phyloP scores from a whole-genome alignment of 2,329 filamentous ascomycete genomes.

The Colletotrichum liaoningense region DNA sequence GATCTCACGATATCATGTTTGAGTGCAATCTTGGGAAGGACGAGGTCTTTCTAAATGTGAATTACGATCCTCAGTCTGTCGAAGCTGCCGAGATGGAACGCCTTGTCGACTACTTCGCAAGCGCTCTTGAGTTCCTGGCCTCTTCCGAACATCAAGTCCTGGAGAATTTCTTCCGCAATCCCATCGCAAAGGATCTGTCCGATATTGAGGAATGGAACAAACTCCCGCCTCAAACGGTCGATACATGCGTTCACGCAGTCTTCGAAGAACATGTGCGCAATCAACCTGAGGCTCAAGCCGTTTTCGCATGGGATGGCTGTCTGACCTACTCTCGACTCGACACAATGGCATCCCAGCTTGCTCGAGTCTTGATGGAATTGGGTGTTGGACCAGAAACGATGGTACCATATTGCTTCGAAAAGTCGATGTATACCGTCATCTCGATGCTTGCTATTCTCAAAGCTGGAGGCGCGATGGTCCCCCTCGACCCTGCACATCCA shows the following conservation, averaged over 20 bases:
- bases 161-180: background rate
- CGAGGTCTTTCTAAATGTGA: slow-evolving; percentile 1
- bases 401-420: slow-evolving; percentile 44
- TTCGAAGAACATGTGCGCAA: background rate
- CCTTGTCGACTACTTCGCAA: slow-evolving; percentile 21
- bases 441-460: slow-evolving; percentile 46
- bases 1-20: slow-evolving; percentile 24
- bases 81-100: background rate
- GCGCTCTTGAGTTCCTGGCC: slow-evolving; percentile 9
- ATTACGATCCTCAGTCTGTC: slow-evolving; percentile 17
- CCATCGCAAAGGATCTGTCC: background rate
- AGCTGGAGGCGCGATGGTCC: slow-evolving; percentile 46
- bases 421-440: slow-evolving; percentile 42
- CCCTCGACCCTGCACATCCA: slow-evolving; percentile 41
- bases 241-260: slow-evolving; percentile 12
- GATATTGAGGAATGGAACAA: slow-evolving; percentile 7
- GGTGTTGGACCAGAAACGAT: slow-evolving; percentile 38
- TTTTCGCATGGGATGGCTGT: slow-evolving; percentile 40
- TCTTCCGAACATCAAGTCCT: background rate
- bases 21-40: slow-evolving; percentile 16
- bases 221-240: background rate
- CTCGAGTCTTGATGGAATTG: slow-evolving; percentile 28
- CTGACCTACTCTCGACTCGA: slow-evolving; percentile 39
- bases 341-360: slow-evolving; percentile 33
- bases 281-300: slow-evolving; percentile 6